phyloP scores from a whole-genome alignment of 768 basidiomycete species.

The Serpula lacrymans region DNA sequence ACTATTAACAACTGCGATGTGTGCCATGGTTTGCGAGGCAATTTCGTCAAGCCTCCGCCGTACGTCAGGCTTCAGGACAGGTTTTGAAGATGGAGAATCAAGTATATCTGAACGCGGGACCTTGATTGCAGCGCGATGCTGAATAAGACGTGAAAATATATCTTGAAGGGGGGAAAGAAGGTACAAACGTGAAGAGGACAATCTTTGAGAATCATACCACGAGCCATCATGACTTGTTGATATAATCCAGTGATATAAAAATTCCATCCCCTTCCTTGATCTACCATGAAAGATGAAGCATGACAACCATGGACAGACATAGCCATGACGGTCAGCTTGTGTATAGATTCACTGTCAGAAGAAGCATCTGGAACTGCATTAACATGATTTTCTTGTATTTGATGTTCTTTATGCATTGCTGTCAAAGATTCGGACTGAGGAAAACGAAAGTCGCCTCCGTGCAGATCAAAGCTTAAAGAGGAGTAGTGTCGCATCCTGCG shows the following conservation, averaged over 20 bases:
- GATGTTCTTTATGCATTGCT: conserved; percentile 15
- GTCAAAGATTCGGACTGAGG: conserved; percentile 39
- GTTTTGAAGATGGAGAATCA: conserved; percentile 76
- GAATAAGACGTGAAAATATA: conserved; percentile 14
- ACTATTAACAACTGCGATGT: conserved; percentile 92
- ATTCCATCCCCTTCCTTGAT: conserved; percentile 77
- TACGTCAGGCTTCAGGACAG: conserved; percentile 77
- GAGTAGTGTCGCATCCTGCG: conserved; percentile 71
- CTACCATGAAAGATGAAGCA: conserved; percentile 72
- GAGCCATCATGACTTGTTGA: conserved; percentile 87
- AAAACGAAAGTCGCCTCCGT: conserved; percentile 41
- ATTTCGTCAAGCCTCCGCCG: conserved; percentile 89
- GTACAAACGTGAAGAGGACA: conserved; percentile 74
- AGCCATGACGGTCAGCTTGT: conserved; percentile 75
- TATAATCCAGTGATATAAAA: conserved; percentile 90
- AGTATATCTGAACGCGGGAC: conserved; percentile 92
- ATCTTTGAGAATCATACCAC: conserved; percentile 87
- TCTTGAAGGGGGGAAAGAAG: not conserved
- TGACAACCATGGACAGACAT: conserved; percentile 81
- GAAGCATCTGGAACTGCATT: conserved; percentile 33
- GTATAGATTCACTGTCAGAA: conserved; percentile 69
- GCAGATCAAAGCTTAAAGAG: conserved; percentile 58
- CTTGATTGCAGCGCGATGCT: conserved; percentile 86
- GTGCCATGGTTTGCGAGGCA: conserved; percentile 86
- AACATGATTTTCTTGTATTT: conserved; percentile 27